Base-by-base conservation (phyloP, 176 grass and related monocot genomes). In the Cenchrus purpureus region DNA sequence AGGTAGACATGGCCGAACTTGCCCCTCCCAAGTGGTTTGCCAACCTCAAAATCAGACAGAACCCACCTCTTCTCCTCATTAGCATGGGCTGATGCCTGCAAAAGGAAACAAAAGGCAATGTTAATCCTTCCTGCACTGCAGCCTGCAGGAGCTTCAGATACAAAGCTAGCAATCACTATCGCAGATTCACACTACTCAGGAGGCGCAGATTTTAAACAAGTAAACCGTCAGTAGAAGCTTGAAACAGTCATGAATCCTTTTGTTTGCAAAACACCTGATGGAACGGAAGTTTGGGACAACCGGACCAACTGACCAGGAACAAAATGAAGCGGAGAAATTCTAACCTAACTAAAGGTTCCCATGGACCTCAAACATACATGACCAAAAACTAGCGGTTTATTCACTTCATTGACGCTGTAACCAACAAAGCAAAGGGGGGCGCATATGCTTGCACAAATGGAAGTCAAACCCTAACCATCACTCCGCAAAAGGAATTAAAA, bases 1-100 rank as follows among this genome's bases (percentile, higher is more conserved):
- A 99, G 56, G 64, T 94, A 99, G 10, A 99, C 97, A 69, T 99
- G 97, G 48, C 97, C 97, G 63, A 99, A 99, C 52, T 99, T 99
- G 28, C 97, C 97, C 82, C 94, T 94, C 34, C 97, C 97, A 8
- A 99, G 89, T 13, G 97, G 91, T 42, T 92, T 99, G 13, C 97
- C 97, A 10, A 99, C 86, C 5, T 99, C 93, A 1, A 99, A 99
- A 59, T 99, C 97, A 1, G 81, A 89, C 17, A 99, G 29, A 0
- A 88, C 89, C 97, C 97, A 99, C 54, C 91, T 65, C 88, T 91
- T 99, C 71, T 92, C 97, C 58, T 81, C 84, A n/a, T 79, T 64
- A 0, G 68, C 83, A 56, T 85, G 86, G 7, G 88, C 68, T 5
- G 78, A 78, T 71, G 78, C 70, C 85, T 90, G 68, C 83, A 88